Evolutionary conservation across 2,329 filamentous ascomycete species (phyloP), one percentile per base, ranked within the genome.

Genomic region (Alternaria arbusti): DNA sequence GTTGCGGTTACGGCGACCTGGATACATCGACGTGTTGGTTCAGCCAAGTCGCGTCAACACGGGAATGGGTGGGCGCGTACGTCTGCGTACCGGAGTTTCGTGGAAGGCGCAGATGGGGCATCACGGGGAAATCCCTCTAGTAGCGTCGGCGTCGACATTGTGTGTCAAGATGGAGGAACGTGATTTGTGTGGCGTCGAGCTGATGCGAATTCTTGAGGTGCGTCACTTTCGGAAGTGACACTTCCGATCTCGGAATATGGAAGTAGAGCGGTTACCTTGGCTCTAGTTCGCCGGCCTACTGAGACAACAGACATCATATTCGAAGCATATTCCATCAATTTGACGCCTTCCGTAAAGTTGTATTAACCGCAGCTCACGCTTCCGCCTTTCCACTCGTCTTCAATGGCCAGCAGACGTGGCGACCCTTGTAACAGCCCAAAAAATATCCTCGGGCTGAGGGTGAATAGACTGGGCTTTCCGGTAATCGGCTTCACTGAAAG

Each of bases 1-100:
- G 75, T 78, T 46, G 74, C 74, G 30, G 77, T 78, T 5, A 77
- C 72, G 47, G 76, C 76, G 58, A 78, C 73, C 76, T 78, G 22
- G 5, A 44, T 12, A 22, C 1, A 12, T 15, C 20, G 12, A n/a
- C 5, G 49, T 44, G 26, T n/a, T 30, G 26, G 20, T 26, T 50
- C 17, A 59, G 26, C 30, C 20, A n/a, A 25, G 32, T 10, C 17
- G 15, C 20, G n/a, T 10, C 8, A 12, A 6, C 11, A 5, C 7
- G 13, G 32, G 22, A n/a, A 12, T 3, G 44, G 58, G 36, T 30
- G 15, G 4, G 44, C 10, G 45, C 58, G 47, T 61, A 61, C 58
- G 15, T 61, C 58, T 26, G 45, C 58, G 15, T 61, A 61, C 6
- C 15, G 32, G 25, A 57, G 52, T 12, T 32, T 61, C 10, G 1